phyloP scores from a whole-genome alignment of 75 land plant species.

The Cryptomeria japonica region DNA sequence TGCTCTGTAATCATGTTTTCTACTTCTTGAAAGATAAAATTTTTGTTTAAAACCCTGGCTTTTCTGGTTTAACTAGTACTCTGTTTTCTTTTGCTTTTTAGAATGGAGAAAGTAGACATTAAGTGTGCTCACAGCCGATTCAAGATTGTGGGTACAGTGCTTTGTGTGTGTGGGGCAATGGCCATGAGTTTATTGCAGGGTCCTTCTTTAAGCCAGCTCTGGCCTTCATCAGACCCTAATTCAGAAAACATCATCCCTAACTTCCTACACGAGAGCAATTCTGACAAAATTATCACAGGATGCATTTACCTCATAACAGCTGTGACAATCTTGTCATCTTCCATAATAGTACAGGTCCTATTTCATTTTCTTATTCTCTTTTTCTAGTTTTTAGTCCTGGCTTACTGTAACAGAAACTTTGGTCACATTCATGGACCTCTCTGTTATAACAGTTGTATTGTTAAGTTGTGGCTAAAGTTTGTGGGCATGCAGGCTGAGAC shows the following conservation, averaged over 20 bases:
- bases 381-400: neutral
- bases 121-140: constrained; percentile 36
- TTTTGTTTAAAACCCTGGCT: too few relatives aligned
- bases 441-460: neutral
- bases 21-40: too few relatives aligned
- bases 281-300: constrained; percentile 29
- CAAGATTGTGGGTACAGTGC: constrained; percentile 52
- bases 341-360: constrained; percentile 49
- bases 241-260: neutral
- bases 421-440: neutral
- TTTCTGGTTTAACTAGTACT: too few relatives aligned
- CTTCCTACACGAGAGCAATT: neutral
- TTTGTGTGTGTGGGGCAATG: constrained; percentile 55
- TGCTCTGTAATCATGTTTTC: too few relatives aligned
- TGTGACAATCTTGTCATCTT: constrained; percentile 32
- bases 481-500: neutral
- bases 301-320: constrained; percentile 51
- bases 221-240: neutral
- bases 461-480: neutral
- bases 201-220: neutral
- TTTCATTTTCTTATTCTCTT: neutral
- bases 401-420: neutral
- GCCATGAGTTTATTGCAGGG: constrained; percentile 48
- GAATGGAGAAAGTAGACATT: constrained; percentile 51
- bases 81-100: neutral